phyloP scores from a whole-genome alignment of 495 filamentous ascomycete genomes.

The Xylaria intraflava region DNA sequence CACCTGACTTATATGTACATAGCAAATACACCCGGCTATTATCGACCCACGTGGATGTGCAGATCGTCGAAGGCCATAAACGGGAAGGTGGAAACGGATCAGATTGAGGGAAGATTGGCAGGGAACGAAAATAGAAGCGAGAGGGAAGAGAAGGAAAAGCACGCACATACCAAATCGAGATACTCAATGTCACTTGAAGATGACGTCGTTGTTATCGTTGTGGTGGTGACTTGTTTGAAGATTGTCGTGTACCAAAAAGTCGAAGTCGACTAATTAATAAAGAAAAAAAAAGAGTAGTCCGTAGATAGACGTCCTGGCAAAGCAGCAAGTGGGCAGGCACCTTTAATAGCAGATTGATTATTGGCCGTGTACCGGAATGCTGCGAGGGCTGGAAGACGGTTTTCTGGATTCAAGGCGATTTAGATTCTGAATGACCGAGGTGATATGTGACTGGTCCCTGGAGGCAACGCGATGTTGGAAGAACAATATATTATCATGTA shows the following conservation, averaged over 20 bases:
- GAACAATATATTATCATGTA: not conserved
- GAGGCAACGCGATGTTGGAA: not conserved
- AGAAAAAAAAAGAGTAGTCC: too few species aligned
- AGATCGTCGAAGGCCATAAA: not conserved
- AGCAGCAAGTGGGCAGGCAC: too few species aligned
- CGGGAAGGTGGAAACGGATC: too few species aligned
- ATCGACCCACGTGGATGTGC: not conserved
- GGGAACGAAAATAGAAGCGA: not conserved
- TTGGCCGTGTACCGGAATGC: not conserved
- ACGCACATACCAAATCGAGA: not conserved
- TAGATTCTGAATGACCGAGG: not conserved
- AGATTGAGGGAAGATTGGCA: too few species aligned
- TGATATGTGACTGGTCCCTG: not conserved
- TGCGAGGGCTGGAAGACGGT: not conserved
- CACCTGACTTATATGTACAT: not conserved
- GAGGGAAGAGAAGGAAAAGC: not conserved
- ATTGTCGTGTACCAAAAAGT: too few species aligned
- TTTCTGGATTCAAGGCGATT: not conserved
- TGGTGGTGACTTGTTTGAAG: not conserved
- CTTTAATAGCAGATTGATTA: too few species aligned
- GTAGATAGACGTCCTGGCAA: too few species aligned
- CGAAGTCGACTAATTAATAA: too few species aligned
- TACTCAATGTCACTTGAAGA: not conserved
- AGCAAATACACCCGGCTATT: not conserved
- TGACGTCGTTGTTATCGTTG: too few species aligned